These are phyloP conservation scores for Aspergillus glaucus DNA, from an alignment of 2,329 filamentous ascomycete genomes.

Conservation along the genomic window DNA sequence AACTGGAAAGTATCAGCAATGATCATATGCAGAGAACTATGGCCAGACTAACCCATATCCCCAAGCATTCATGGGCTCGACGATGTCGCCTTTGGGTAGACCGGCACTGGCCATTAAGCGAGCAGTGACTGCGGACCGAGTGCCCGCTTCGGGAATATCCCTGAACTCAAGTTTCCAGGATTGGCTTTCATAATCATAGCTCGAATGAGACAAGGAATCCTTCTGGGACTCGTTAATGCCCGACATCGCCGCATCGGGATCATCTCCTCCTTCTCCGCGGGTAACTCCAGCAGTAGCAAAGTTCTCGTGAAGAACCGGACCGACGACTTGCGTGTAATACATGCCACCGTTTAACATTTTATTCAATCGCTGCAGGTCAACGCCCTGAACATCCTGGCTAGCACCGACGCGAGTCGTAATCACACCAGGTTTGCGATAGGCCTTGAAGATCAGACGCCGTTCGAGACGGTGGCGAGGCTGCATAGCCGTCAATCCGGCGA, in stretches of 20 bases:
- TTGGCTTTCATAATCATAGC: constrained; percentile 32
- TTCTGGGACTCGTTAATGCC: constrained; percentile 9
- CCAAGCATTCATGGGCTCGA: constrained; percentile 46
- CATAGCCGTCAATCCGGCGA: constrained; percentile 56
- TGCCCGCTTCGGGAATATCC: constrained; percentile 47
- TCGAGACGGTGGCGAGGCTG: constrained; percentile 51
- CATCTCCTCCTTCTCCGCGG: constrained; percentile 10
- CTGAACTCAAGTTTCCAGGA: constrained; percentile 43
- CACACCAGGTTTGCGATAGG: constrained; percentile 42
- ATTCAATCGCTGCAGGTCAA: constrained; percentile 40
- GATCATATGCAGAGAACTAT: constrained; percentile 9
- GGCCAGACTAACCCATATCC: constrained; percentile 46
- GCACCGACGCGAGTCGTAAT: constrained; percentile 35
- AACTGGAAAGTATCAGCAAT: constrained; percentile 33
- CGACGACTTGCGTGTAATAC: constrained; percentile 50
- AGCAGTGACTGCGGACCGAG: constrained; percentile 48
- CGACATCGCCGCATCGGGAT: constrained; percentile 30
- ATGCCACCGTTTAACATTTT: constrained; percentile 46
- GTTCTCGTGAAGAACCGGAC: constrained; percentile 34
- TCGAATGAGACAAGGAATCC: no score
- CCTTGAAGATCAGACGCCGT: constrained; percentile 54
- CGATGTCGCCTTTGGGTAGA: constrained; percentile 45
- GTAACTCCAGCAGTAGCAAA: constrained; percentile 20
- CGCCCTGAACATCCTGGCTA: constrained; percentile 39
- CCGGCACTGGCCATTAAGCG: constrained; percentile 46